Evolutionary conservation across 768 basidiomycete species (phyloP), one percentile per base, ranked within the genome.

Genomic region (Megacollybia marginata): DNA sequence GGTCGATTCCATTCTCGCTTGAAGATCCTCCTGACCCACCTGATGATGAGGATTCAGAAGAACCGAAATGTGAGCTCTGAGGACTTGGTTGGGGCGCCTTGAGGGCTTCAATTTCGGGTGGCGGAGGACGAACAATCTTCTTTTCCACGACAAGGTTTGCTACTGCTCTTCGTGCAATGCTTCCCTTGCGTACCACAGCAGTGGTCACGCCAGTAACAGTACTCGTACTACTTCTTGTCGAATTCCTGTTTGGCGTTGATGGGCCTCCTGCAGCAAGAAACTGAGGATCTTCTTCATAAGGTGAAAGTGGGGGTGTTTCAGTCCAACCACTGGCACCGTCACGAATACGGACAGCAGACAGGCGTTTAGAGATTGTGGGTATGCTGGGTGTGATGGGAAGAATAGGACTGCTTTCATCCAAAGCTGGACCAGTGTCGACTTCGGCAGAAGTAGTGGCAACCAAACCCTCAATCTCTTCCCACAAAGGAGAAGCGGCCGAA

Each of bases 141-240:
- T 28, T 28, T 28, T 28, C 23, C 23, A 28, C 67, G 35, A 80
- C 60, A 15, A 80, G 69, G 42, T 74, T 76, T n/a, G 80, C 79
- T 9, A 75, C 69, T 11, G 77, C 71, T 46, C 75, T 66, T 49
- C 76, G 67, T 20, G 72, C 77, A 10, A 82, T 63, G 18, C 69
- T 73, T 9, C 70, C 75, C 47, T 67, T 68, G 45, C 73, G 63
- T 7, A 78, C 73, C 46, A 78, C 69, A n/a, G 62, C 69, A 10
- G 63, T 66, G 5, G 44, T 31, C 4, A 44, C 44, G 5, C n/a
- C 15, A 11, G 66, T 69, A 8, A 80, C 72, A 2, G 78, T 79
- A 19, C 74, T 73, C 10, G 70, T 66, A 53, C 71, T 73, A 55
- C 73, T 75, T 48, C 70, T 63, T 51, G 63, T 72, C 11, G 77